Evolutionary conservation across 139 green algal genomes (phyloP).

Genomic region (Trebouxia sp.): DNA sequence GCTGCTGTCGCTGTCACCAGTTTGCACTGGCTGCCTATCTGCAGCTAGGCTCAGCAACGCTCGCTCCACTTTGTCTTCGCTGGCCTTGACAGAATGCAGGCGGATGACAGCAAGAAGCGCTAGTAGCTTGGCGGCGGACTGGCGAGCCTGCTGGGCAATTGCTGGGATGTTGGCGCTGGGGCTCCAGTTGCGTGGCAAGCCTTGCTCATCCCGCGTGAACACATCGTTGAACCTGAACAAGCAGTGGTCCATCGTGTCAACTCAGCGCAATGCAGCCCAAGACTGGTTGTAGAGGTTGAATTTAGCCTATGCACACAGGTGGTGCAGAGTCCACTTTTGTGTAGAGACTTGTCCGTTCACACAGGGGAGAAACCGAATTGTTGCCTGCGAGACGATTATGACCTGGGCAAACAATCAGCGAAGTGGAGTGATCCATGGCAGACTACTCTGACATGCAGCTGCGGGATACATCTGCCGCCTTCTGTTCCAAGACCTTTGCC

Average conservation of each 20-base stretch:
- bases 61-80: conserved; percentile 38
- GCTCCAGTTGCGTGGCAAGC: conserved; percentile 76
- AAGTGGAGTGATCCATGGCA: no score
- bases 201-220: conserved; percentile 75
- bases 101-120: conserved; percentile 62
- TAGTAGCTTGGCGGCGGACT: conserved; percentile 68
- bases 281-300: no score
- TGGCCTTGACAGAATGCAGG: neutral
- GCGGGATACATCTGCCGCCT: conserved; percentile 72
- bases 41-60: conserved; percentile 49
- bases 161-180: conserved; percentile 69
- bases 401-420: no score
- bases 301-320: no score
- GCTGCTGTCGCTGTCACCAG: conserved; percentile 30
- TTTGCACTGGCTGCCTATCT: conserved; percentile 22
- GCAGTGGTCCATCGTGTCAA: no score
- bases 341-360: no score
- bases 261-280: no score
- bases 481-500: conserved; percentile 52
- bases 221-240: conserved; percentile 69
- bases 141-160: conserved; percentile 59
- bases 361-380: no score
- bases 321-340: no score
- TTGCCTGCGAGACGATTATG: no score
- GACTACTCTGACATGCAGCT: no score